Base-by-base conservation (phyloP, 371 early-diverging fungal genomes). In the Rhizopus delemar region DNA sequence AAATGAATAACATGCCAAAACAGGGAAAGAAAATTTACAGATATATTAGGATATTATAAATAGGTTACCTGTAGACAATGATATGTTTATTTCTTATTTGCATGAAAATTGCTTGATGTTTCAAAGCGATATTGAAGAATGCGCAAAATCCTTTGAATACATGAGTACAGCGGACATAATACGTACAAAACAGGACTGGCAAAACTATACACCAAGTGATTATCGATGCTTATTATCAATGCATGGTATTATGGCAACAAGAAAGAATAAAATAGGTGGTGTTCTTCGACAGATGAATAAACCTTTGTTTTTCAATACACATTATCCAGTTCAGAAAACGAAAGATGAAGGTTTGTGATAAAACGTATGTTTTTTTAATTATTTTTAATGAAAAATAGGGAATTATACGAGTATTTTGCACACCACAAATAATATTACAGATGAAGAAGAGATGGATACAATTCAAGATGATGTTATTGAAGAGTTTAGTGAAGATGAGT, bases 141-240 rank as follows among this genome's bases (percentile, higher is more conserved):
- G 46, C 29, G 51, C 64, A 5, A 48, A 46, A 8, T 45, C 60
- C 4, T 28, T 72, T 15, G 55, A 66, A 0, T 65, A 57, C 22
- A 7, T 77, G 4, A 49, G 59, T 16, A 60, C 59, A 13, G 77
- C 68, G 4, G 75, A 77, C 22, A 39, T 56, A 29, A 33, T 77
- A 29, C 55, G 63, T 3, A 59, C 66, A 29, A 36, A 53, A 5
- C 55, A 46, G 8, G 70, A 70, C 41, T 70, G 73, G 69, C 51
- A 46, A 13, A 54, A 65, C 12, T 1, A 15, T 32, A 46, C 31
- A 3, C 32, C 32, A 7, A 52, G 56, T 11, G 8, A 45, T 1
- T 67, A 34, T 49, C 52, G 60, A 15, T 39, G 13, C 8, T 36
- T 68, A 13, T 43, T 70, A 8, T 53, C 70, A 8, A 70, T 70